Percentiles rank a stretch among this genome's conserved stretches.
phyloP scores from a whole-genome alignment of 495 filamentous ascomycete genomes.

The Neurospora tetraspora region DNA sequence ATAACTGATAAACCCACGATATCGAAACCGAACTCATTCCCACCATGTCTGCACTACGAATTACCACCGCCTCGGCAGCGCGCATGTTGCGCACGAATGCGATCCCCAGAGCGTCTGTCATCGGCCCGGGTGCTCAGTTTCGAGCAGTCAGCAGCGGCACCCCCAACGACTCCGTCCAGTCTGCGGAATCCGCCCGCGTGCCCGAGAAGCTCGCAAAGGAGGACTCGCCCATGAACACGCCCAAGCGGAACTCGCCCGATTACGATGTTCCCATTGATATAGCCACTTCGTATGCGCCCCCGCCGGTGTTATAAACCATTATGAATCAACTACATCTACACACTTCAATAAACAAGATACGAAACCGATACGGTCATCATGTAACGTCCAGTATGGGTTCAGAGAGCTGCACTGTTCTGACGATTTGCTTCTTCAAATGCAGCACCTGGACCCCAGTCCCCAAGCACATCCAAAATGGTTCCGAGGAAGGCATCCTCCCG shows the following conservation, averaged over 20 bases:
- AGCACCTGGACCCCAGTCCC: conserved; percentile 87
- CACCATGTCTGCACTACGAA: conserved; percentile 34
- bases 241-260: conserved; percentile 58
- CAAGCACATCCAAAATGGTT: conserved; percentile 79
- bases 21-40: neutral
- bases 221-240: conserved; percentile 22
- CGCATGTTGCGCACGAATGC: conserved; percentile 29
- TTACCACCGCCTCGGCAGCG: conserved; percentile 25
- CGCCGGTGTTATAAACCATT: neutral
- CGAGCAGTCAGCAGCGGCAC: conserved; percentile 27
- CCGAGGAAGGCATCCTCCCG: conserved; percentile 65
- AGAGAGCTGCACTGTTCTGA: neutral
- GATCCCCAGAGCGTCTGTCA: neutral
- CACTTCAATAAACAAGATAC: neutral
- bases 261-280: conserved; percentile 70
- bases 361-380: neutral
- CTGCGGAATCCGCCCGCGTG: conserved; percentile 15
- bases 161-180: conserved; percentile 38
- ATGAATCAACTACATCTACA: neutral
- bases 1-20: neutral
- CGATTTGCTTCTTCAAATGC: neutral
- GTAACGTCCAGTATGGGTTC: neutral
- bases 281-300: conserved; percentile 59
- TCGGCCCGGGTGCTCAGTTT: conserved; percentile 19
- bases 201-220: conserved; percentile 18